Base-by-base conservation (phyloP, 495 filamentous ascomycete genomes). In the Thozetella sp. region DNA sequence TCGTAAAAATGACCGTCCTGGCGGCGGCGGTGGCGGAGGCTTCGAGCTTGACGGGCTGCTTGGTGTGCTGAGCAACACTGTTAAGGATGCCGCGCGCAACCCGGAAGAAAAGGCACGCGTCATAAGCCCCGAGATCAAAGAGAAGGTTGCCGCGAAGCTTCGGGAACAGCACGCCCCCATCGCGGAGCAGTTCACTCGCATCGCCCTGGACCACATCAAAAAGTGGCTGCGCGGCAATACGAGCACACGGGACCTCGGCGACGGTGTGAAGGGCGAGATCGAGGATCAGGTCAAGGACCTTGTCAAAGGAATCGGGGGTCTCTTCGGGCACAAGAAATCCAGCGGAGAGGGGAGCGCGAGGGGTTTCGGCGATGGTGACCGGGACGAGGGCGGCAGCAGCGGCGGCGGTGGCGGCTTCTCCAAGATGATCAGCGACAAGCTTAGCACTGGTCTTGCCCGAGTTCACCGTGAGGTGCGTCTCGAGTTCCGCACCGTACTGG, bases 241-340 rank as follows among this genome's bases (percentile, higher is more conserved):
- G 2, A 70, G 58, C 55, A 54, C 68, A 13, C 60, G 69, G n/a
- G 71, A 73, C 55, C 45, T 73, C 3, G 71, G 71, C 24, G 71
- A 73, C 19, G 71, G 71, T 20, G 64, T 64, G 56, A 71, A 66
- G 51, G 71, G 67, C 19, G 71, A 73, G 55, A 64, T 73, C 24
- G 69, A 73, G 30, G 71, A 72, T 46, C 71, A 73, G 19, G 71
- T 73, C 51, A 73, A 73, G 63, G 68, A 67, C 50, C 54, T 73
- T 2, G 71, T 72, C 27, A 73, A 73, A 64, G 68, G 71, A 0
- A 52, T 73, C 9, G 71, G 71, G 17, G 65, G 62, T 11, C 56
- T 73, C 27, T 73, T 73, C 27, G 65, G 67, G 10, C 59, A 53
- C 57, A 72, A 68, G 65, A 61, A 61, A 45, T 55, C 61, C 26